A percentile compares a stretch with the other conserved stretches of the same genome.
These are phyloP conservation scores for Podospora anserina DNA, from an alignment of 495 filamentous ascomycete genomes.

Conservation along the genomic window DNA sequence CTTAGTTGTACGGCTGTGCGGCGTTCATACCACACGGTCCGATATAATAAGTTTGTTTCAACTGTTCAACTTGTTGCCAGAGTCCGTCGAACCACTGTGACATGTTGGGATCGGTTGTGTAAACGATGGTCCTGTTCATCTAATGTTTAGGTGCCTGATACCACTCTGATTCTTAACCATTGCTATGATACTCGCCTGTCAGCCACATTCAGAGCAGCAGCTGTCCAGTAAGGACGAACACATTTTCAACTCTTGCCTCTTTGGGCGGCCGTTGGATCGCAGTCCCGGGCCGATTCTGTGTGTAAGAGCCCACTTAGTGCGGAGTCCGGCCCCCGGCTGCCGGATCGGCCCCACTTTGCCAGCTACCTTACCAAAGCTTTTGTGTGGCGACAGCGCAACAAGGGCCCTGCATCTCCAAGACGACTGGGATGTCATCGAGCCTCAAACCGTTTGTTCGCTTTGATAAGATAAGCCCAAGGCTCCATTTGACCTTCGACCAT, in stretches of 20 bases:
- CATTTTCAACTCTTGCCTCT: background rate
- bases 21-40: background rate
- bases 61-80: background rate
- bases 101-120: background rate
- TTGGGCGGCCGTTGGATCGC: background rate
- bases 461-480: slow-evolving; percentile 8
- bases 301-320: background rate
- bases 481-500: slow-evolving; percentile 3
- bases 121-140: background rate
- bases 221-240: background rate
- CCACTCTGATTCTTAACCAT: background rate
- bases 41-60: background rate
- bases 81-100: background rate
- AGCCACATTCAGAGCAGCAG: background rate
- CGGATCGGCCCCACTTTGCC: background rate
- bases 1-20: background rate
- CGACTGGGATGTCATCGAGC: background rate
- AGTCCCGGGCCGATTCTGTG: background rate
- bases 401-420: background rate
- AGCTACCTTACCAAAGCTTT: background rate
- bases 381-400: background rate
- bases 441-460: background rate
- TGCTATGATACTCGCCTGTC: background rate
- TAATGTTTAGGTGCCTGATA: background rate
- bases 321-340: background rate